Evolutionary conservation across 2,329 filamentous ascomycete genomes (phyloP).

Genomic region (Bipolaris gigantea): DNA sequence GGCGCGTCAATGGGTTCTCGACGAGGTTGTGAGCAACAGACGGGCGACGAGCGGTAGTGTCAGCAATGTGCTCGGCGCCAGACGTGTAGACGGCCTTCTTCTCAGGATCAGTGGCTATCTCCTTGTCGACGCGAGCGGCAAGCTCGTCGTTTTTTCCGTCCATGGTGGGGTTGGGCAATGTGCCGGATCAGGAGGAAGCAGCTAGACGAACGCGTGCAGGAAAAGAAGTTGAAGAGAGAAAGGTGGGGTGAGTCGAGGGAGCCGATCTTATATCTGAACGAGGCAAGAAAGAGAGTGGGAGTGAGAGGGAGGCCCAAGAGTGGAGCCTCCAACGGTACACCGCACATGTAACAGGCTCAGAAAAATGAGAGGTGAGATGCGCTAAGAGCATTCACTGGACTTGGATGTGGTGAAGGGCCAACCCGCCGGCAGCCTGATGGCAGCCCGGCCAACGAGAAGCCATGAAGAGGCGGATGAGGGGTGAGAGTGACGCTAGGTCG

Average conservation of each 20-base stretch:
- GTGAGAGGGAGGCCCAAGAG: constrained; percentile 13
- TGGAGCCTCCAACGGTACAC: constrained; percentile 11
- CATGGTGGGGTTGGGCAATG: constrained; percentile 3
- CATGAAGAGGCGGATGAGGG: constrained; percentile 5
- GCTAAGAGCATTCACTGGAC: not conserved
- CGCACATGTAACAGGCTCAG: constrained; percentile 5
- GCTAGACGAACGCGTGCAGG: not conserved
- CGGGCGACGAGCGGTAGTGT: constrained; percentile 35
- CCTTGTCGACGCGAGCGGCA: not conserved
- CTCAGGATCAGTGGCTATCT: constrained; percentile 4
- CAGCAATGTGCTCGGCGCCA: constrained; percentile 7
- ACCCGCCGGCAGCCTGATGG: no score
- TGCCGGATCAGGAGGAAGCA: not conserved
- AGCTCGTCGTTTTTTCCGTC: constrained; percentile 7
- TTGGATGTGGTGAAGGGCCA: no score
- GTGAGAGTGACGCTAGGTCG: constrained; percentile 3
- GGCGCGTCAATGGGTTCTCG: constrained; percentile 43
- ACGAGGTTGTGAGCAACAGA: constrained; percentile 53
- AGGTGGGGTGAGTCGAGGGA: constrained; percentile 1
- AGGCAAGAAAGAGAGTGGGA: not conserved
- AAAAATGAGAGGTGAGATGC: not conserved
- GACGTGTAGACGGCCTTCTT: constrained; percentile 3
- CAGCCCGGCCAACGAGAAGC: constrained; percentile 3
- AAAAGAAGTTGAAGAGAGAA: not conserved
- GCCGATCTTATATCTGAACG: constrained; percentile 10